Base-by-base conservation (phyloP, 2,329 filamentous ascomycete species). In the Epichloe gansuensis region DNA sequence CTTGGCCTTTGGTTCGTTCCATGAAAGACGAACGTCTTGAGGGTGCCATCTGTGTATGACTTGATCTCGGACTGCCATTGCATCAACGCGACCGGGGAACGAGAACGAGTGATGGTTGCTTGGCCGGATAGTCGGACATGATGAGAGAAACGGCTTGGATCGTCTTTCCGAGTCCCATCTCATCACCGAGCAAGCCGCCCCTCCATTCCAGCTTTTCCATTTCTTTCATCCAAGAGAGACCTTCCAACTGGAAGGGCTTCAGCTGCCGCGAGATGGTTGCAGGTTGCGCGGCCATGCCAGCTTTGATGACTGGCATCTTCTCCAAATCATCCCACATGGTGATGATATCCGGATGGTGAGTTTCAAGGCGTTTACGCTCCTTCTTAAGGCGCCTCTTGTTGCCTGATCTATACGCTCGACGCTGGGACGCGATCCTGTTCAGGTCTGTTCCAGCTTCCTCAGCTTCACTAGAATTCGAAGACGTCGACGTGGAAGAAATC, bases 141-240 rank as follows among this genome's bases (percentile, higher is more conserved):
- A 98, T 90, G 45, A 98, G 78, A 3, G 91, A 96, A 17, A 98
- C 93, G 2, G 93, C 91, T 69, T 98, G 93, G 49, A 98, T 97
- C 0, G 93, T 98, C 73, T 98, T 98, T 48, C 93, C 93, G 71
- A 98, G 87, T 6, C 93, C 93, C 93, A 98, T 98, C 69, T 98
- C 93, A 61, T 98, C 93, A 54, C 93, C 93, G 2, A 98, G 78
- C 2, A 98, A 75, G 13, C 93, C 93, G 17, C 93, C 93, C 63
- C 83, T 88, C 78, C 91, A 97, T 41, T 85, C 72, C 0, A 82
- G 86, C 68, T 87, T 75, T 66, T 98, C 93, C 77, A 97, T 95
- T 52, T 79, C 83, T 55, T 79, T 82, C 89, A 98, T 94, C 93
- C 93, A 98, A 49, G 89, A 84, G 41, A 98, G 75, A 4, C 93